Evolutionary conservation across 2,329 filamentous ascomycete genomes (phyloP).

Genomic region (Xylariales sp.): DNA sequence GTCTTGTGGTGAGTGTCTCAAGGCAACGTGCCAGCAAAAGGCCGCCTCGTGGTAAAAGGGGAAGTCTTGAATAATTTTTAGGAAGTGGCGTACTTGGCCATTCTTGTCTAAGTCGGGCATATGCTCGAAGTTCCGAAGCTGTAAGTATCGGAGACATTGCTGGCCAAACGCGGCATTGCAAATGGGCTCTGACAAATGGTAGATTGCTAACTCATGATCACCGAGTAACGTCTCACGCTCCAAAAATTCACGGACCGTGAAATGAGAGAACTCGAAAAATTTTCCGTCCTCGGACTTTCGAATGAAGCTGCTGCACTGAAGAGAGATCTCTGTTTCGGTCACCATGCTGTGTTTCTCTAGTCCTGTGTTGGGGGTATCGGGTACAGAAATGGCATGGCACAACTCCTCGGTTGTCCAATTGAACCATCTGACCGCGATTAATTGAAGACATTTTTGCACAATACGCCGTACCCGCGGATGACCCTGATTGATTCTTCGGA

Average conservation of each 20-base stretch:
- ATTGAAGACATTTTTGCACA: constrained; percentile 31
- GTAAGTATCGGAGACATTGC: constrained; percentile 38
- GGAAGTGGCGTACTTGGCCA: neutral
- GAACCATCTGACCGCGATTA: constrained; percentile 19
- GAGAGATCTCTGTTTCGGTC: constrained; percentile 8
- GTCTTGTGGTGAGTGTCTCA: neutral
- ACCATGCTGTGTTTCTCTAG: constrained; percentile 3
- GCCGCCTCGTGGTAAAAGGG: neutral
- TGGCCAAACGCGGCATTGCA: constrained; percentile 22
- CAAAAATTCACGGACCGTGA: constrained; percentile 40
- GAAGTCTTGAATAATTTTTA: neutral
- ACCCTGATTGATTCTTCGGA: constrained; percentile 29
- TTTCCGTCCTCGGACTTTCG: constrained; percentile 33
- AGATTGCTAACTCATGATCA: constrained; percentile 20
- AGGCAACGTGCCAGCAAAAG: neutral
- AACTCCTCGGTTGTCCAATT: neutral
- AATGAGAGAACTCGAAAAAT: constrained; percentile 41
- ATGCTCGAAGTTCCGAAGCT: constrained; percentile 33
- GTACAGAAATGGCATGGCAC: constrained; percentile 17
- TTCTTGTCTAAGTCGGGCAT: neutral
- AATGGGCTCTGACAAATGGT: constrained; percentile 26
- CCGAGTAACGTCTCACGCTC: constrained; percentile 14
- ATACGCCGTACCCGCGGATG: constrained; percentile 13
- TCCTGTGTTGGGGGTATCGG: constrained; percentile 17
- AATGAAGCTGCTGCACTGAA: constrained; percentile 39